A percentile compares a stretch with the other conserved stretches of the same genome.
Conservation (phyloP, 257 asterid genomes). For the Solanum clarkiae region DNA sequence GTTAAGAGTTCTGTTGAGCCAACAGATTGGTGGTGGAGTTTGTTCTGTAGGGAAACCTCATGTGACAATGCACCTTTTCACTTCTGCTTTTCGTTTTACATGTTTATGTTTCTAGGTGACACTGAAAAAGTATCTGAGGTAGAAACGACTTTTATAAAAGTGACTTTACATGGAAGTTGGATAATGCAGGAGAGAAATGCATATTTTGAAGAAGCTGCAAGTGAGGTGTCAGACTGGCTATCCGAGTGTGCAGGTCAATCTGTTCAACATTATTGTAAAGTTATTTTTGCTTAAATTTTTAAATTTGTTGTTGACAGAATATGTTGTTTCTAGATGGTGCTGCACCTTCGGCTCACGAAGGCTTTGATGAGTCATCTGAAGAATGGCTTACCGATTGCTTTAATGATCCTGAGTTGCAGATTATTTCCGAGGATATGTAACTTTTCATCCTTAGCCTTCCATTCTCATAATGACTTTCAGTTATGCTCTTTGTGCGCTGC, state of each 20-base stretch:
- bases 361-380: conserved; percentile 24
- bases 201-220: conserved; percentile 41
- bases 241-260: conserved; percentile 51
- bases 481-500: not conserved
- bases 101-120: not conserved
- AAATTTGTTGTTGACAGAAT: not conserved
- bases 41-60: not conserved
- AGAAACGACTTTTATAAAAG: not conserved
- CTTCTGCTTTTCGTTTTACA: not conserved
- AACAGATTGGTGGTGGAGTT: not conserved
- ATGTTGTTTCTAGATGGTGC: conserved; percentile 10
- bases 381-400: conserved; percentile 25
- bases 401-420: conserved; percentile 10
- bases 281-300: not conserved
- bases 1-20: not conserved
- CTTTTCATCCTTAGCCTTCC: not conserved
- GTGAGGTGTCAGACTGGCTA: conserved; percentile 56
- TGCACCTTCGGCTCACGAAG: conserved; percentile 11
- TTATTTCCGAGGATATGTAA: conserved; percentile 3
- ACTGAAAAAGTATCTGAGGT: not conserved
- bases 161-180: not conserved
- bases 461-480: not conserved
- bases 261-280: not conserved
- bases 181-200: conserved; percentile 39
- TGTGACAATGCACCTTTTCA: not conserved